A percentile compares a stretch with the other conserved stretches of the same genome.
Evolutionary conservation across 2,329 filamentous ascomycete genomes (phyloP).

Genomic region (Alternaria atra): DNA sequence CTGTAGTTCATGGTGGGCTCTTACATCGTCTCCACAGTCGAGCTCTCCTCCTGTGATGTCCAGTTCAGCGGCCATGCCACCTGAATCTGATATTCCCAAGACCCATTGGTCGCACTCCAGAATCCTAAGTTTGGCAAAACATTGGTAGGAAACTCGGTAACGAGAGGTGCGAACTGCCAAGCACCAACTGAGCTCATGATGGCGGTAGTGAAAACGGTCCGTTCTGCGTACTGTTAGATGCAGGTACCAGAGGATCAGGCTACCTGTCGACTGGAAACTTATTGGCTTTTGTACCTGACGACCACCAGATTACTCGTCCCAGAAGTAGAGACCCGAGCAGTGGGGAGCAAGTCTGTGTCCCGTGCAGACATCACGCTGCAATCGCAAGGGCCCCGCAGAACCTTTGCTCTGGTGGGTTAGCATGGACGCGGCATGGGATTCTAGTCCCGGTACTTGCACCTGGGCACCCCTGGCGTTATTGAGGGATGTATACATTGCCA

Average conservation of each 20-base stretch:
- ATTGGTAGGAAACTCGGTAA: constrained; percentile 32
- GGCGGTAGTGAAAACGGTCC: background rate
- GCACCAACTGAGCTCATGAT: constrained; percentile 33
- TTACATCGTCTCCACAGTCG: constrained; percentile 45
- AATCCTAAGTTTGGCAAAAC: constrained; percentile 42
- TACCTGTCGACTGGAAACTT: background rate
- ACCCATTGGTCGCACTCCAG: constrained; percentile 45
- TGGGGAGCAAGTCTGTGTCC: constrained; percentile 12
- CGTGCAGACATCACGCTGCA: constrained; percentile 14
- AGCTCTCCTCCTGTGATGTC: constrained; percentile 34
- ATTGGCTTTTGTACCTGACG: constrained; percentile 10
- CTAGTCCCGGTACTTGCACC: constrained; percentile 17
- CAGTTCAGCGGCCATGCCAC: constrained; percentile 46
- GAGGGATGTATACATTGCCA: constrained; percentile 9
- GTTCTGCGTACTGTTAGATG: constrained; percentile 3
- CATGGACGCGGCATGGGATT: constrained; percentile 11
- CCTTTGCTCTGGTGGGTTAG: constrained; percentile 15
- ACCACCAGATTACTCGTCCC: background rate
- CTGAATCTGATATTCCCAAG: constrained; percentile 48
- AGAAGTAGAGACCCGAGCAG: constrained; percentile 6
- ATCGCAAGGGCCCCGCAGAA: constrained; percentile 5
- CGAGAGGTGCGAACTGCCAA: constrained; percentile 42
- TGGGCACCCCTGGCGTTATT: constrained; percentile 14
- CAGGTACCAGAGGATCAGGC: background rate
- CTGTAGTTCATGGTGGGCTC: background rate